Base-by-base conservation (phyloP, 495 filamentous ascomycete species). In the Tuber microsphaerosporum region DNA sequence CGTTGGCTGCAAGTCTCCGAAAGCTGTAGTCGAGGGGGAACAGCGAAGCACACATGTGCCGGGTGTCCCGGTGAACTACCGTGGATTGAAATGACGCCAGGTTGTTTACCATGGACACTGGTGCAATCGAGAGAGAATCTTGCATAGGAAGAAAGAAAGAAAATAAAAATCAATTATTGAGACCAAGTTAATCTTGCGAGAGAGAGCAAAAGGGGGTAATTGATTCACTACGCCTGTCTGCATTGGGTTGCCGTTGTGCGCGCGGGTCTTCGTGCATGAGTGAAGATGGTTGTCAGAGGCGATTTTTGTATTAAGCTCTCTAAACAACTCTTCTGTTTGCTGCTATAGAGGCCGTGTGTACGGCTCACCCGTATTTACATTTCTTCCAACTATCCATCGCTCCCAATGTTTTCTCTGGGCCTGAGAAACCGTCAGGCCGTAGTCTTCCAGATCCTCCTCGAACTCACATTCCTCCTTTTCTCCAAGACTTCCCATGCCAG, bases 381-480 rank as follows among this genome's bases (percentile, higher is more conserved):
- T 81, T 73, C 74, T 76, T 26, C 80, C 80, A 79, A 79, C 70
- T 37, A 81, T 81, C 80, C 80, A 81, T 34, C 80, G 73, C 70
- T 81, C 80, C 80, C 80, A 81, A 70, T 81, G 80, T 51, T 73
- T 81, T 37, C 79, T 74, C 65, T 81, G 80, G 56, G 79, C 71
- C 56, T 73, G 79, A 72, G 80, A 79, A 75, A 81, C 80, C 43
- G 80, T 79, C 69, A 73, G 10, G n/a, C 80, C 80, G 22, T 81
- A 73, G 72, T 81, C 80, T 46, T 81, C 80, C 45, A 81, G 56
- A 34, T 81, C 80, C 46, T 79, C 80, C 48, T 81, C 80, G 37
- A 37, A 44, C 65, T 77, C 72, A n/a, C 74, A 73, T 51, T 80
- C 78, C 41, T 81, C 79, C 19, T 74, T n/a, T 68, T 65, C 73